Conservation (phyloP, 2,329 filamentous ascomycete genomes). For the Hymenotorrendiella dingleyae region DNA sequence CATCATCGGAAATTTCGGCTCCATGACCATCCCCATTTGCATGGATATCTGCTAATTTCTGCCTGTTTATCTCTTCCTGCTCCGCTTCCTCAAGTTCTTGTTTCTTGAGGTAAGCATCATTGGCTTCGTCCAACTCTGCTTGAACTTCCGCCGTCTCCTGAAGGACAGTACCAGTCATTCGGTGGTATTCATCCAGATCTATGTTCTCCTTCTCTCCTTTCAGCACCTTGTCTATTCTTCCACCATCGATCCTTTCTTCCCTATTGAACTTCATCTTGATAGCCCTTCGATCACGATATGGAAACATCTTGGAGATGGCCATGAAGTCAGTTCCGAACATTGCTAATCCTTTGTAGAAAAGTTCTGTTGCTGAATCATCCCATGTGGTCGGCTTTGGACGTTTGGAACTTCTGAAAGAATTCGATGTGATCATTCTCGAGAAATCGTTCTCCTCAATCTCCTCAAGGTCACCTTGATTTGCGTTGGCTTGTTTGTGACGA, state of each 20-base stretch:
- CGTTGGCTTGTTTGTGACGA: constrained; percentile 56
- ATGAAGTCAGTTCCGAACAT: constrained; percentile 82
- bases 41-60: not conserved
- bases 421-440: constrained; percentile 62
- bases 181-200: constrained; percentile 57
- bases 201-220: constrained; percentile 54
- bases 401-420: constrained; percentile 64
- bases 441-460: constrained; percentile 64
- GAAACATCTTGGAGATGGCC: constrained; percentile 73
- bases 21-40: constrained; percentile 12
- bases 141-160: no score
- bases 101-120: no score
- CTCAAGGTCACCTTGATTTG: constrained; percentile 37
- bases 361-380: constrained; percentile 64
- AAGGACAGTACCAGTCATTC: no score
- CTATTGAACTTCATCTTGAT: constrained; percentile 80
- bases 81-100: no score
- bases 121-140: no score
- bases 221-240: constrained; percentile 58
- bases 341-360: constrained; percentile 68
- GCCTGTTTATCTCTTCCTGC: constrained; percentile 22
- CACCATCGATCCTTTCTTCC: constrained; percentile 64
- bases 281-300: constrained; percentile 62
- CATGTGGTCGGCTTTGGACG: constrained; percentile 56
- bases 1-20: constrained; percentile 13